Conservation (phyloP, 1,284 basidiomycete species). For the Naganishia sp. region DNA sequence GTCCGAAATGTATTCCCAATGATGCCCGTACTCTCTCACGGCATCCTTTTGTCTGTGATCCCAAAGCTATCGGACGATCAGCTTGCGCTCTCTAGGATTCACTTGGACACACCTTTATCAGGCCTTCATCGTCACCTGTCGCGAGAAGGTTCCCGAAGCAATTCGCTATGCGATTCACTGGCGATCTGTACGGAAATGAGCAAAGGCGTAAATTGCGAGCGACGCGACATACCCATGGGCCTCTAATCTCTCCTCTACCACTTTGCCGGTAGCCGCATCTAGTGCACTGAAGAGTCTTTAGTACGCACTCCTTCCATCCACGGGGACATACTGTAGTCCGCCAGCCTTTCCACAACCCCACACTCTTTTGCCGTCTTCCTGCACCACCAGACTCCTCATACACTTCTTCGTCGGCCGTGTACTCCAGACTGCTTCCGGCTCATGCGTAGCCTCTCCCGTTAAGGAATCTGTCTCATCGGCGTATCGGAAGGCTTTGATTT, state of each 20-base stretch:
- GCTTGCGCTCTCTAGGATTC: not conserved
- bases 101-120: conserved; percentile 69
- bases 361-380: conserved; percentile 65
- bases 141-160: conserved; percentile 70
- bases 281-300: conserved; percentile 39
- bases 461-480: conserved; percentile 60
- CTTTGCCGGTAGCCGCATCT: conserved; percentile 59
- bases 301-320: not conserved
- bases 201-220: conserved; percentile 23
- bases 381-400: conserved; percentile 69
- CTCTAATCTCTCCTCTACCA: conserved; percentile 64
- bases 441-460: conserved; percentile 29
- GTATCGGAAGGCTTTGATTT: conserved; percentile 73
- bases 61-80: conserved; percentile 67
- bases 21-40: conserved; percentile 74
- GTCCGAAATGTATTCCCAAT: conserved; percentile 94
- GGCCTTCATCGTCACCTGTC: conserved; percentile 90
- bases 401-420: conserved; percentile 60
- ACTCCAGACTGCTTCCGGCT: conserved; percentile 40
- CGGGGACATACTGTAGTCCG: conserved; percentile 67
- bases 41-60: conserved; percentile 71
- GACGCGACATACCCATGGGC: conserved; percentile 73
- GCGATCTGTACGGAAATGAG: conserved; percentile 59
- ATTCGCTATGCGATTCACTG: conserved; percentile 78
- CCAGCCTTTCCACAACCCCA: conserved; percentile 84